Evolutionary conservation across 2,329 filamentous ascomycete genomes (phyloP), one percentile per base, ranked within the genome.

Genomic region (Alternaria triticina): DNA sequence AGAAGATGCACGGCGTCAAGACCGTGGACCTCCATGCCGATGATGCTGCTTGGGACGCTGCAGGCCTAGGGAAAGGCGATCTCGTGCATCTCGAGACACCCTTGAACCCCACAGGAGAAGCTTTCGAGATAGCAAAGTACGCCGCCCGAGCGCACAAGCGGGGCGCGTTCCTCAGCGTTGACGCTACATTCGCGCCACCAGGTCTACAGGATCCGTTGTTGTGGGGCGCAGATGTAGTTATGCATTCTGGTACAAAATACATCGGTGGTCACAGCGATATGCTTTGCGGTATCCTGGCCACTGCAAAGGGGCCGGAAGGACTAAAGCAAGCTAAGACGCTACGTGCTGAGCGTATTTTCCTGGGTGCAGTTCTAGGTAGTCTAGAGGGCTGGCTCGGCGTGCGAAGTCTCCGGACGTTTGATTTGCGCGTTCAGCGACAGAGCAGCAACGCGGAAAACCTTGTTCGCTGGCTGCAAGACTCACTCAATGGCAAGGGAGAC

Each of bases 191-290:
- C 81, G 96, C 89, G 4, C 96, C 96, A 44, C 96, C 96, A 30
- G 92, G 93, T 27, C 83, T 99, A 62, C 91, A 93, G 77, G 92
- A 97, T 73, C 94, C 96, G 0, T 96, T 98, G 73, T 76, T 79
- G 27, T 90, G 87, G 78, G 95, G 93, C 50, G 93, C 91, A 27
- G 95, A 98, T 80, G 81, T 94, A 1, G 88, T 97, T 33, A 91
- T 98, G 92, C 96, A 99, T 81, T 91, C 88, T 55, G 96, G 94
- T 4, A 97, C 94, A 17, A 99, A 98, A 85, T 99, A 98, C 81
- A 88, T 99, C 70, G 96, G 96, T 20, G 96, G 96, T 0, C 96
- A 99, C 82, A 95, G 91, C 69, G 96, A 99, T 81, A 86, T 98
- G 86, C 87, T 98, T 6, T 96, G 92, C 76, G 96, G 96, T 22